These are phyloP conservation scores for Dentipellis fragilis DNA, from an alignment of 768 basidiomycete species.

Conservation along the genomic window DNA sequence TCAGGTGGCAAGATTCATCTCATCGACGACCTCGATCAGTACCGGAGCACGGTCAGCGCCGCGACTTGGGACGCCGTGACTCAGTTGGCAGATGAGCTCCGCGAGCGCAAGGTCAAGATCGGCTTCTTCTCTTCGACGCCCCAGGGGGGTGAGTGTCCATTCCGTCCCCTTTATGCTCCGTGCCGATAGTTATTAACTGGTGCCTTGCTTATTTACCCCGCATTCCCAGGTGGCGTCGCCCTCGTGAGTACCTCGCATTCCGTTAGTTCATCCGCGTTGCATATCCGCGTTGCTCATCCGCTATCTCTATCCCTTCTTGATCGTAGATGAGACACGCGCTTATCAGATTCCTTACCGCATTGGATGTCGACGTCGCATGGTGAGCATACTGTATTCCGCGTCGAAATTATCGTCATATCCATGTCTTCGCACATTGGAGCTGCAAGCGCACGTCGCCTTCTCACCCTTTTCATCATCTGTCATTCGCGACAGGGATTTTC, in stretches of 20 bases:
- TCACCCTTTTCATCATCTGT: no score
- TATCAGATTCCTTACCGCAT: conserved; percentile 69
- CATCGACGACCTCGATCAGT: conserved; percentile 74
- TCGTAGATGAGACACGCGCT: conserved; percentile 85
- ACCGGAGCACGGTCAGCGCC: conserved; percentile 57
- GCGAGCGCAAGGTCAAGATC: conserved; percentile 80
- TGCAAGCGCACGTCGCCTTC: conserved; percentile 2
- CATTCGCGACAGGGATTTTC: no score
- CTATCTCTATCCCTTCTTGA: conserved; percentile 5
- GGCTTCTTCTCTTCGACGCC: conserved; percentile 94
- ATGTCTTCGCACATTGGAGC: background rate
- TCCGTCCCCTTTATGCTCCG: conserved; percentile 1
- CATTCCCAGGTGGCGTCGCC: conserved; percentile 73
- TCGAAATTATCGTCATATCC: background rate
- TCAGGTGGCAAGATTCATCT: conserved; percentile 80
- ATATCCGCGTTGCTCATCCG: background rate
- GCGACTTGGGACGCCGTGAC: conserved; percentile 76
- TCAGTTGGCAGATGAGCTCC: conserved; percentile 76
- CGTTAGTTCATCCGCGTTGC: conserved; percentile 8
- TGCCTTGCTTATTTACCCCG: conserved; percentile 4
- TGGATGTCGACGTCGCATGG: conserved; percentile 82
- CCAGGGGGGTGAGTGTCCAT: conserved; percentile 61
- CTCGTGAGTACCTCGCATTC: conserved; percentile 45
- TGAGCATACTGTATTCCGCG: conserved; percentile 31
- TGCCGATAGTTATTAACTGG: conserved; percentile 18